Base-by-base conservation (phyloP, 495 filamentous ascomycete species). In the Xylaria castorea region DNA sequence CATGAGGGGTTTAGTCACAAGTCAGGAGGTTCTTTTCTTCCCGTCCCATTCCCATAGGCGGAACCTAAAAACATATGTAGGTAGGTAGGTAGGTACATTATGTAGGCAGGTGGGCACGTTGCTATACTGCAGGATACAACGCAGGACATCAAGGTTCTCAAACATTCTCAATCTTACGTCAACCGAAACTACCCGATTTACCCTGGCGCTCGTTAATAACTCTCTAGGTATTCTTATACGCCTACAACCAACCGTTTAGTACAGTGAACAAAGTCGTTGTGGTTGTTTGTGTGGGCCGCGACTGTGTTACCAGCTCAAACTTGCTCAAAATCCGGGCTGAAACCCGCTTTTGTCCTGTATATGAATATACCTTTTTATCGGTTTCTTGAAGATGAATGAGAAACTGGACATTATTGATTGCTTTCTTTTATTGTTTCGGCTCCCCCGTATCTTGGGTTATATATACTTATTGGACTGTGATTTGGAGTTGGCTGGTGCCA, bases 231-330 rank as follows among this genome's bases (percentile, higher is more conserved):
- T n/a, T n/a, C n/a, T n/a, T n/a, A 20, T 42, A 8, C 1, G 20
- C 32, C 61, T 64, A 3, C 27, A 12, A 30, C 40, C 16, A 34
- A 9, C 16, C 27, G 27, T 2, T 25, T 5, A 27, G 44, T n/a
- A 18, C n/a, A n/a, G 60, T 40, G 30, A 44, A 38, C n/a, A 32
- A 22, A 36, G 20, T 46, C 7, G 5, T 20, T 62, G 68, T 14
- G 53, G 20, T 63, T 63, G 18, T 44, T 70, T 71, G 57, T 32
- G 68, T 71, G 68, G 68, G 55, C 55, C 46, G 27, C 34, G n/a
- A 48, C 11, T 22, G 50, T 46, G 36, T 22, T 36, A 61, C 42
- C 32, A 27, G 34, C 64, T n/a, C 64, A 67, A 66, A 65, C 62
- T 72, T 72, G 70, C 64, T 66, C 70, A 72, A 53, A 71, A 50